Conservation (phyloP, 495 filamentous ascomycete species). For the Articulospora tetracladia region DNA sequence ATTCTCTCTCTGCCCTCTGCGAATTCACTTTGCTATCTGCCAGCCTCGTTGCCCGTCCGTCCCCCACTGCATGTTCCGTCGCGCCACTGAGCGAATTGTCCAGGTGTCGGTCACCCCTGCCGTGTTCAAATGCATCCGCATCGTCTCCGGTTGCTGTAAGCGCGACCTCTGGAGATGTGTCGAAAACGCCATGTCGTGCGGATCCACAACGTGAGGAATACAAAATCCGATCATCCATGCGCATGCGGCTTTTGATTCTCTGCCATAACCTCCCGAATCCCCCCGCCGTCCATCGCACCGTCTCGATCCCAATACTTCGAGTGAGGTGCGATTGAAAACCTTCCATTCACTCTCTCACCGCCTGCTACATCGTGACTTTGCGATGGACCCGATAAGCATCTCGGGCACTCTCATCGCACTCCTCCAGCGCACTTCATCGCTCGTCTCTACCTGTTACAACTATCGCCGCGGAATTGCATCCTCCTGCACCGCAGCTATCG, state of each 20-base stretch:
- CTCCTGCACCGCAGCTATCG: conserved; percentile 9
- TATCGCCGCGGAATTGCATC: conserved; percentile 7
- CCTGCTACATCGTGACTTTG: background rate
- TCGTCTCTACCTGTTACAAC: conserved; percentile 16
- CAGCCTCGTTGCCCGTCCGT: too few relatives aligned
- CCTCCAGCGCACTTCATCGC: conserved; percentile 8
- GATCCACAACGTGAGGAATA: background rate
- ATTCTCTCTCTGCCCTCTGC: too few relatives aligned
- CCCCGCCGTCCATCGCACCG: background rate
- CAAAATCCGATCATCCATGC: background rate
- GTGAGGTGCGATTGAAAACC: conserved; percentile 9
- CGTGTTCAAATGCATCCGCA: background rate
- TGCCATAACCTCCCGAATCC: background rate
- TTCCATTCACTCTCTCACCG: conserved; percentile 6
- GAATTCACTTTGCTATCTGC: too few relatives aligned
- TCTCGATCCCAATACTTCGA: background rate
- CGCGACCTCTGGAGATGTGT: background rate
- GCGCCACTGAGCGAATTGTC: too few relatives aligned
- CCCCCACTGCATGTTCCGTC: too few relatives aligned
- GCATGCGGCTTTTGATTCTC: background rate
- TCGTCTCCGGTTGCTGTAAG: background rate
- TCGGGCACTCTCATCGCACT: conserved; percentile 15
- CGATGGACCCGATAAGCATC: conserved; percentile 15
- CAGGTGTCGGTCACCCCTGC: background rate
- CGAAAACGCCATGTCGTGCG: background rate